Percentiles rank a stretch among this genome's conserved stretches.
Conservation (phyloP, 331 rosid genomes). For the Acacia concinna region DNA sequence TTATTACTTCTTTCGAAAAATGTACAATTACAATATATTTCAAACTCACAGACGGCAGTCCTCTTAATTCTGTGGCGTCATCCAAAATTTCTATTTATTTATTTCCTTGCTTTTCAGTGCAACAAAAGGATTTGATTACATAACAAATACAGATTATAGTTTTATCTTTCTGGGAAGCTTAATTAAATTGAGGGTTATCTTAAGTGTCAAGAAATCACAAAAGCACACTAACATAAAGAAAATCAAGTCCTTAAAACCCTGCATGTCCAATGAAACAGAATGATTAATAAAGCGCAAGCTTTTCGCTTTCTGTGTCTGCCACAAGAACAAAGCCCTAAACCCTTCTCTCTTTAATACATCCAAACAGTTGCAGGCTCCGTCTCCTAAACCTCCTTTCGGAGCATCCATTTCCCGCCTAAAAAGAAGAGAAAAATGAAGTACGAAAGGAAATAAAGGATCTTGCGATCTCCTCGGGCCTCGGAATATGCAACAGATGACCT, state of each 20-base stretch:
- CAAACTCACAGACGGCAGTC: no score
- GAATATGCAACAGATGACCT: conserved; percentile 39
- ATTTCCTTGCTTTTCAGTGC: no score
- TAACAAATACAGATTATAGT: background rate
- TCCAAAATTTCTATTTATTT: no score
- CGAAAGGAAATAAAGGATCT: conserved; percentile 16
- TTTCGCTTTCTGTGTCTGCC: conserved; percentile 64
- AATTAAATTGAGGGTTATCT: background rate
- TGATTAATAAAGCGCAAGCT: conserved; percentile 42
- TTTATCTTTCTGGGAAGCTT: background rate
- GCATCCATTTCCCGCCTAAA: conserved; percentile 43
- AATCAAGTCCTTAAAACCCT: conserved; percentile 20
- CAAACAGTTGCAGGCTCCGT: conserved; percentile 32
- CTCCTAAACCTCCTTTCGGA: conserved; percentile 34
- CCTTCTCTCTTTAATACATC: conserved; percentile 26
- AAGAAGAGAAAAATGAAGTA: conserved; percentile 36
- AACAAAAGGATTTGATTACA: background rate
- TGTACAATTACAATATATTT: no score
- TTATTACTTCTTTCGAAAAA: no score
- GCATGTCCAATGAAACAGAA: conserved; percentile 30
- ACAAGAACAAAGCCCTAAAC: conserved; percentile 37
- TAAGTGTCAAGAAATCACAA: background rate
- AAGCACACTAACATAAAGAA: background rate
- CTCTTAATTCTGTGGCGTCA: no score
- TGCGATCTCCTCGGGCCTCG: conserved; percentile 29